A percentile compares a stretch with the other conserved stretches of the same genome.
Evolutionary conservation across 768 basidiomycete genomes (phyloP).

Genomic region (Trametes maxima): DNA sequence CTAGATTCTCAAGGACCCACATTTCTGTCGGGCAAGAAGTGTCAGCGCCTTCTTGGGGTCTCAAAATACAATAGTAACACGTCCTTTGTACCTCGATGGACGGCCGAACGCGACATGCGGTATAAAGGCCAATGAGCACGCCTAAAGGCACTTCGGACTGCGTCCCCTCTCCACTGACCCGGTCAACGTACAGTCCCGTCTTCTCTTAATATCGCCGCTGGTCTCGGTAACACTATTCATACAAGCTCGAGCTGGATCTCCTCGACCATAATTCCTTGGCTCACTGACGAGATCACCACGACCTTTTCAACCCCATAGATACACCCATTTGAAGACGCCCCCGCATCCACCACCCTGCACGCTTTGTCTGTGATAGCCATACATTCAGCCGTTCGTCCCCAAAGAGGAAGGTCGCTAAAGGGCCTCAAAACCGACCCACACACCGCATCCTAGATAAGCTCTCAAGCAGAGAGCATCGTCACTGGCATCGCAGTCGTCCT

Average conservation of each 20-base stretch:
- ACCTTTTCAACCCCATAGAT: background rate
- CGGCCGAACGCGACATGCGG: background rate
- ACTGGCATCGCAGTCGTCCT: background rate
- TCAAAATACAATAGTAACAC: background rate
- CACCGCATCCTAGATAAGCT: no score
- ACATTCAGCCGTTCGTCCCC: background rate
- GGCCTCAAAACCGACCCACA: background rate
- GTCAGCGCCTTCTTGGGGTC: background rate
- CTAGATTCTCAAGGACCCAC: constrained; percentile 11
- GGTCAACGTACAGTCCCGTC: background rate
- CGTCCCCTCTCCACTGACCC: background rate
- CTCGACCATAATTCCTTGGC: background rate
- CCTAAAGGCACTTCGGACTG: background rate
- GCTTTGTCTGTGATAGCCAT: background rate
- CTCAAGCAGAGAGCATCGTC: background rate
- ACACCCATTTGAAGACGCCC: background rate
- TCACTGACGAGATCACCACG: background rate
- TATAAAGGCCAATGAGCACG: constrained; percentile 1
- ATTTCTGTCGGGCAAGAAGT: background rate
- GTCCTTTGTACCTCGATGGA: background rate
- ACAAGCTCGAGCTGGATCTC: constrained; percentile 2
- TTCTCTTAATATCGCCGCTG: constrained; percentile 9
- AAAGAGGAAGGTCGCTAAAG: background rate
- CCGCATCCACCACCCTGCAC: background rate
- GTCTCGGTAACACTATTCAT: constrained; percentile 1